A percentile compares a stretch with the other conserved stretches of the same genome.
Evolutionary conservation across 1,284 basidiomycete species (phyloP).

Genomic region (Caloboletus inedulis): DNA sequence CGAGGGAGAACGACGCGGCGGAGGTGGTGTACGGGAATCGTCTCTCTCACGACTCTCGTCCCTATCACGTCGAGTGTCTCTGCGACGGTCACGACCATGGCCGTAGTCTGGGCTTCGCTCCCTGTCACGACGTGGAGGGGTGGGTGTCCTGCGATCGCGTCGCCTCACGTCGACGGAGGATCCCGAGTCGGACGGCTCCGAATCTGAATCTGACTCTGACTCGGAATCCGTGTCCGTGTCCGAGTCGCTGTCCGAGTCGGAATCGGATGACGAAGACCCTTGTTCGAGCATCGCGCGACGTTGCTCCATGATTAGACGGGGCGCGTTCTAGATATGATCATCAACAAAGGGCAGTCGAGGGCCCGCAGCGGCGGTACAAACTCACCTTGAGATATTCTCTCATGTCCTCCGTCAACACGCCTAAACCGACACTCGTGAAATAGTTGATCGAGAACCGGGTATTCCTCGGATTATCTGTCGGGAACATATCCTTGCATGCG

Average conservation of each 20-base stretch:
- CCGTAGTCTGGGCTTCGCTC: conserved; percentile 19
- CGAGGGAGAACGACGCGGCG: conserved; percentile 35
- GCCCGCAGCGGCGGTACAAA: conserved; percentile 14
- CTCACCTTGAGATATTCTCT: conserved; percentile 87
- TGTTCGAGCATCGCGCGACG: conserved; percentile 79
- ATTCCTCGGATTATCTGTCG: conserved; percentile 93
- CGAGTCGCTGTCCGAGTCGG: conserved; percentile 38
- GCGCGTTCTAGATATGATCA: conserved; percentile 70
- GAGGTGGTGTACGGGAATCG: conserved; percentile 26
- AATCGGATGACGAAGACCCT: conserved; percentile 63
- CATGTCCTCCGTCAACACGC: conserved; percentile 93
- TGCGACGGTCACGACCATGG: conserved; percentile 17
- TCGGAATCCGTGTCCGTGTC: conserved; percentile 36
- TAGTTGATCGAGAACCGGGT: conserved; percentile 99
- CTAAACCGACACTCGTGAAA: conserved; percentile 92
- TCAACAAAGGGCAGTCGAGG: neutral
- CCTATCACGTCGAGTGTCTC: conserved; percentile 10
- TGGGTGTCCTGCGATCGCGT: conserved; percentile 32
- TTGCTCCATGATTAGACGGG: conserved; percentile 89
- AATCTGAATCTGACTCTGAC: conserved; percentile 41
- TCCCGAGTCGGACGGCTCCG: conserved; percentile 36
- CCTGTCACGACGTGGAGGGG: conserved; percentile 34
- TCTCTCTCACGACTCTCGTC: conserved; percentile 23
- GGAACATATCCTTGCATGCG: conserved; percentile 86
- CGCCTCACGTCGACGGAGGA: conserved; percentile 39